These are phyloP conservation scores for Eucalyptus erythrocorys DNA, from an alignment of 345 rosid genomes.

Conservation along the genomic window DNA sequence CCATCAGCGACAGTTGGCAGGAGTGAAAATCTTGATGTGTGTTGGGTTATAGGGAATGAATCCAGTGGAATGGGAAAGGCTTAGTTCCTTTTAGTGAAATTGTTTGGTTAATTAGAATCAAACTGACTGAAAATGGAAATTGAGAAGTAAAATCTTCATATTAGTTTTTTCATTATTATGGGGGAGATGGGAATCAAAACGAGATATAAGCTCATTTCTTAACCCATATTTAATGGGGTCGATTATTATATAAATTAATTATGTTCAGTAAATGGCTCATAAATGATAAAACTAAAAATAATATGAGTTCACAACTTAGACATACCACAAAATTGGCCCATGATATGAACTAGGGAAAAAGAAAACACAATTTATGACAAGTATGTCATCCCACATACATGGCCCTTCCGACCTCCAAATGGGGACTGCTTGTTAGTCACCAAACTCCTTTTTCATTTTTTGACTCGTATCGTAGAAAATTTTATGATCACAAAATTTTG, in stretches of 20 bases:
- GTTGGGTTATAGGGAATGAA: background rate
- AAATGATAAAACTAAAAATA: no score
- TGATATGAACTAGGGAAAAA: no score
- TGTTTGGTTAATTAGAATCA: background rate
- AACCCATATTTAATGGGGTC: background rate
- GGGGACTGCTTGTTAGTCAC: no score
- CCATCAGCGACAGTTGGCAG: background rate
- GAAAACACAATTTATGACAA: no score
- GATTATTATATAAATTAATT: no score
- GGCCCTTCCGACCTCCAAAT: fast-evolving
- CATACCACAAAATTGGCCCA: no score
- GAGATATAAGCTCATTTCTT: background rate
- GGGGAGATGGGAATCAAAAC: background rate
- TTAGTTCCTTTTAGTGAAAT: background rate
- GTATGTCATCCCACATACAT: no score
- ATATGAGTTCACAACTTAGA: background rate
- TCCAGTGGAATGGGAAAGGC: background rate
- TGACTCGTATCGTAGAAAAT: no score
- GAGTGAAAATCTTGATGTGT: background rate
- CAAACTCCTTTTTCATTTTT: no score
- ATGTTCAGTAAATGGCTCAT: no score
- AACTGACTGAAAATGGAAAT: background rate
- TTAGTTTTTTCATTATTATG: background rate
- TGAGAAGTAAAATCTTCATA: background rate
- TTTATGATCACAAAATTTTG: no score